A percentile compares a stretch with the other conserved stretches of the same genome.
Conservation (phyloP, 805 yeast species). For the Yarrowia sp. region DNA sequence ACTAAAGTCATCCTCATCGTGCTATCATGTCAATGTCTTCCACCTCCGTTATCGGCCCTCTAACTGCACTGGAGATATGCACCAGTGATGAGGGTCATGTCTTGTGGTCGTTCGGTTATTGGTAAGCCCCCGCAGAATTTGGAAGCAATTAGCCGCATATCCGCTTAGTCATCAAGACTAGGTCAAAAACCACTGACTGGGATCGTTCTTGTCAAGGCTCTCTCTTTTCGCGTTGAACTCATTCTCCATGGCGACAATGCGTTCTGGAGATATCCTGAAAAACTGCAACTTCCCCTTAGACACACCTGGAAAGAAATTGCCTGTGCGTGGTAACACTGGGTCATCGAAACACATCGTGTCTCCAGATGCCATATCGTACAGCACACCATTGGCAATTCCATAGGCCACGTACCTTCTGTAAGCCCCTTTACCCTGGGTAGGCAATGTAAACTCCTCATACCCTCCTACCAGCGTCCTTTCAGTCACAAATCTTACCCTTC, state of each 20-base stretch:
- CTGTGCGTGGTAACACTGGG: neutral
- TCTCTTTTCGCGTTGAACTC: conserved; percentile 1
- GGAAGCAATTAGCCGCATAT: conserved; percentile 14
- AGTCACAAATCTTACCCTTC: neutral
- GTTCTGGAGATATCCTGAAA: conserved; percentile 2
- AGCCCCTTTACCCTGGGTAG: neutral
- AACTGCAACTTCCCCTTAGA: conserved; percentile 1
- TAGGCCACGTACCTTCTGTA: conserved; percentile 1
- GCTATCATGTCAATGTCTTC: too few species aligned
- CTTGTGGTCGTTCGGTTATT: neutral
- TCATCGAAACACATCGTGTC: neutral
- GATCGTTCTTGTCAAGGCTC: neutral
- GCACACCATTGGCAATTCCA: neutral
- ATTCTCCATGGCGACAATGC: neutral
- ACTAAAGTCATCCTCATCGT: too few species aligned
- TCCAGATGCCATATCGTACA: conserved; percentile 13
- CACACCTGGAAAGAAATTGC: neutral
- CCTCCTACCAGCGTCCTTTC: neutral
- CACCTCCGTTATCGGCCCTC: conserved; percentile 8
- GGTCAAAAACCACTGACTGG: conserved; percentile 3
- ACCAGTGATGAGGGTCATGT: neutral
- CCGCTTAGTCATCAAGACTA: neutral
- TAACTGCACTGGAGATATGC: conserved; percentile 1
- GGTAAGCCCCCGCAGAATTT: conserved; percentile 1
- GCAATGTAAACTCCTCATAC: conserved; percentile 10